Percentiles rank a stretch among this genome's conserved stretches.
Evolutionary conservation across 345 rosid genomes (phyloP).

Genomic region (Gossypium turneri): DNA sequence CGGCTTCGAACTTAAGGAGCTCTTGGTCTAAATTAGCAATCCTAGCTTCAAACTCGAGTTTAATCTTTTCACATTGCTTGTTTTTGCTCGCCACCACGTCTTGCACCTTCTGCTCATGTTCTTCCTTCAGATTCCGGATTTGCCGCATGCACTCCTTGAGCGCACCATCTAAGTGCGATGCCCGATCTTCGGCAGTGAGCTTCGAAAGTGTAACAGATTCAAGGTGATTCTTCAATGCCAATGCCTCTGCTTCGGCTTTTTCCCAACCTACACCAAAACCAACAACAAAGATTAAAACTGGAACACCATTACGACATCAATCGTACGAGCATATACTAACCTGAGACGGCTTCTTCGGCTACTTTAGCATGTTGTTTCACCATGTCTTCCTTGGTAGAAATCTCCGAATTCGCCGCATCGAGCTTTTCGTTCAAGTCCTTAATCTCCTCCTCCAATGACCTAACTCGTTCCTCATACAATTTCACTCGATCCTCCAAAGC

Average conservation of each 20-base stretch:
- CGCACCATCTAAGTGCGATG: slow-evolving; percentile 89
- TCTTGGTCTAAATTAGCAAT: slow-evolving; percentile 68
- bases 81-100: slow-evolving; percentile 58
- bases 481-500: slow-evolving; percentile 72
- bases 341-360: slow-evolving; percentile 98
- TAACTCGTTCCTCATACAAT: slow-evolving; percentile 53
- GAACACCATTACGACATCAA: background rate
- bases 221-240: slow-evolving; percentile 75
- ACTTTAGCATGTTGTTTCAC: slow-evolving; percentile 97
- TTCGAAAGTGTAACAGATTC: slow-evolving; percentile 81
- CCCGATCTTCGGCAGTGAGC: slow-evolving; percentile 88
- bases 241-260: slow-evolving; percentile 96
- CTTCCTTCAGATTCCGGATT: slow-evolving; percentile 87
- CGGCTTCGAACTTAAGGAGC: slow-evolving; percentile 69
- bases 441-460: slow-evolving; percentile 61
- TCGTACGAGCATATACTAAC: slow-evolving; percentile 28
- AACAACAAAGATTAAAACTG: background rate
- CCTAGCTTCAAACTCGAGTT: slow-evolving; percentile 65
- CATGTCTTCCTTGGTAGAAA: slow-evolving; percentile 64
- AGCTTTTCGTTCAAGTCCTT: slow-evolving; percentile 69
- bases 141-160: slow-evolving; percentile 96
- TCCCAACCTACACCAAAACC: slow-evolving; percentile 76
- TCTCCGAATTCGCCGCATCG: slow-evolving; percentile 63
- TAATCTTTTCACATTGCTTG: slow-evolving; percentile 77
- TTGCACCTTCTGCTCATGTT: slow-evolving; percentile 75